Evolutionary conservation across 176 grass and related monocot species (phyloP).

Genomic region (Juncus effusus): DNA sequence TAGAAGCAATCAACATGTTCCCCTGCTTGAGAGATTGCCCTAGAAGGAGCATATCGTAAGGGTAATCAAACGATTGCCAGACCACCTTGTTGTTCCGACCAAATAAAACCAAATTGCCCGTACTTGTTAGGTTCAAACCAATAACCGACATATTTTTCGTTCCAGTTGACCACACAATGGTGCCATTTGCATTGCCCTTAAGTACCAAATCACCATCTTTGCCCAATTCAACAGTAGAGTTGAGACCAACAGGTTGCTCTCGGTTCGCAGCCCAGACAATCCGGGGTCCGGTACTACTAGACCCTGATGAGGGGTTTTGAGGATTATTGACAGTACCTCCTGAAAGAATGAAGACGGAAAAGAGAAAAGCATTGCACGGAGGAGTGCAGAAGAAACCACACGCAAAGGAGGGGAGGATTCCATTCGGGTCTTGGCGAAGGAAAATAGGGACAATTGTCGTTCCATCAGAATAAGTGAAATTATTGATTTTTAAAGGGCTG

Average conservation of each 20-base stretch:
- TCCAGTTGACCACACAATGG: conserved; percentile 10
- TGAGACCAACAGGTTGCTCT: conserved; percentile 1
- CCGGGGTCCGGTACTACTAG: conserved; percentile 15
- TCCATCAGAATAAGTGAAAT: conserved; percentile 19
- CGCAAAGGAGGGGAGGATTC: conserved; percentile 17
- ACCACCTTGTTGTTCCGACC: not conserved
- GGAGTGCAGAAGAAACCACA: conserved; percentile 25
- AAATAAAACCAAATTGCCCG: conserved; percentile 20
- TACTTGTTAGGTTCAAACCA: conserved; percentile 9
- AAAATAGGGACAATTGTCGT: conserved; percentile 23
- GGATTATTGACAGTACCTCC: conserved; percentile 17
- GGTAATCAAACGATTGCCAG: conserved; percentile 25
- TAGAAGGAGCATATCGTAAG: conserved; percentile 14
- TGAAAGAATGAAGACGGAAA: conserved; percentile 29
- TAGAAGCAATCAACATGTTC: conserved; percentile 4
- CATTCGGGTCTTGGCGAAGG: conserved; percentile 8
- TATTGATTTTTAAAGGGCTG: conserved; percentile 17
- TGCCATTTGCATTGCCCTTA: not conserved
- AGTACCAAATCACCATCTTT: conserved; percentile 24
- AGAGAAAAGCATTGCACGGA: conserved; percentile 14
- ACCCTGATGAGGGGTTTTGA: not conserved
- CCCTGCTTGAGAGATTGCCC: conserved; percentile 24
- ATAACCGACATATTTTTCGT: conserved; percentile 23
- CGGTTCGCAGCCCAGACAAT: conserved; percentile 27
- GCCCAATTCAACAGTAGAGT: conserved; percentile 17